Conservation (phyloP, 2,329 filamentous ascomycete genomes). For the Neonectria neomacrospora region DNA sequence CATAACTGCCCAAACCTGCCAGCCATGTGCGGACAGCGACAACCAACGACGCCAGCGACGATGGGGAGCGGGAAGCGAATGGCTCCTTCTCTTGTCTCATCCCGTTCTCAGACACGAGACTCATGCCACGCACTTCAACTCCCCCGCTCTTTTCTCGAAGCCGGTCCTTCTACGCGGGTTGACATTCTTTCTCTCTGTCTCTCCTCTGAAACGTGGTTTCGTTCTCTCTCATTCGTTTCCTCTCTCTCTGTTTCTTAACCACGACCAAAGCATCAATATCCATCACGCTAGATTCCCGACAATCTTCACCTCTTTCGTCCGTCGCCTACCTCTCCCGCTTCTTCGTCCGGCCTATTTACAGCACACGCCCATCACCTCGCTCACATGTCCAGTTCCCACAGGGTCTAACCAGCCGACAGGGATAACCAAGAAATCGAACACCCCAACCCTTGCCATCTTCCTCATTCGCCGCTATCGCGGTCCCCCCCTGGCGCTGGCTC, state of each 20-base stretch:
- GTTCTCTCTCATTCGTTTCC: neutral
- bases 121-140: neutral
- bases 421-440: slow-evolving; percentile 23
- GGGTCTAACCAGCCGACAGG: slow-evolving; percentile 6
- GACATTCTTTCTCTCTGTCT: neutral
- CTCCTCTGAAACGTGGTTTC: neutral
- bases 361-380: neutral
- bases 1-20: slow-evolving; percentile 4
- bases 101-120: neutral
- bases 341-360: slow-evolving; percentile 10
- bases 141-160: slow-evolving; percentile 2
- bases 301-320: slow-evolving; percentile 13
- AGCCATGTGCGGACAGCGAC: neutral
- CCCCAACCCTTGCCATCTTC: slow-evolving; percentile 1
- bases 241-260: neutral
- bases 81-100: neutral
- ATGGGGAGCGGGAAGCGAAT: neutral
- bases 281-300: neutral
- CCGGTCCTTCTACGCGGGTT: slow-evolving; percentile 1
- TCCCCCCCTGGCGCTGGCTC: neutral
- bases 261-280: slow-evolving; percentile 1
- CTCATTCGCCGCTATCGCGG: slow-evolving; percentile 4
- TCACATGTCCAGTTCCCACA: neutral
- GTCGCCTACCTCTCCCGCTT: neutral
- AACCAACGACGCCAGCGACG: neutral